Evolutionary conservation across 768 basidiomycete genomes (phyloP), one percentile per base, ranked within the genome.

Genomic region (Lactarius deliciosus): DNA sequence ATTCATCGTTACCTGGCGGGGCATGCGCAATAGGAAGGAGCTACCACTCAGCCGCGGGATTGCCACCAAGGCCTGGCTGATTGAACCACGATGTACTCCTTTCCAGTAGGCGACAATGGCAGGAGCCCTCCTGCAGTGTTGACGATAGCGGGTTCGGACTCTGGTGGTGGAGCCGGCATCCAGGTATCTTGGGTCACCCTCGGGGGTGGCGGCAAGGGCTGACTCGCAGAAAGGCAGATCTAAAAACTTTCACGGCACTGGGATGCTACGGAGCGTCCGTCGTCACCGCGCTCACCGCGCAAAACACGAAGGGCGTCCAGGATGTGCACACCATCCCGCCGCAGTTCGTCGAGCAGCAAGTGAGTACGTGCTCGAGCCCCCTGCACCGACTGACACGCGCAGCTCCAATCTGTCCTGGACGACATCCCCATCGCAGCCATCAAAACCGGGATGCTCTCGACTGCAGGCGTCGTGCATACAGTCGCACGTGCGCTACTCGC

Each of bases 361-460:
- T 86, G 32, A 63, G 80, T 75, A 56, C n/a, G 9, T 16, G 18
- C 43, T 10, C 16, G 6, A 41, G 45, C 10, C 36, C 36, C 10
- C 34, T 36, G 43, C 45, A 55, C 54, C 10, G 25, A n/a, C 43
- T 18, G 38, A 45, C 22, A 30, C n/a, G 4, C 71, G 34, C 41
- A 95, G 92, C 81, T 96, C 22, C 75, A 73, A 11, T 86, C 87
- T 0, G 83, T 97, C 3, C 74, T 96, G 32, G 80, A 82, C 15
- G 95, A 97, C 73, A 82, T 92, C 43, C 76, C 85, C 6, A 79
- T 92, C 13, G 77, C 81, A 45, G 89, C 87, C 1, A 85, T 97
- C 70, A 98, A 98, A 77, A 91, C 90, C 0, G 95, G 96, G 15
- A 96, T 97, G 96, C 81, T 98, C 0, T 88, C 82, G 71, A 84